Evolutionary conservation across 331 rosid genomes (phyloP).

Genomic region (Ulmus americana): DNA sequence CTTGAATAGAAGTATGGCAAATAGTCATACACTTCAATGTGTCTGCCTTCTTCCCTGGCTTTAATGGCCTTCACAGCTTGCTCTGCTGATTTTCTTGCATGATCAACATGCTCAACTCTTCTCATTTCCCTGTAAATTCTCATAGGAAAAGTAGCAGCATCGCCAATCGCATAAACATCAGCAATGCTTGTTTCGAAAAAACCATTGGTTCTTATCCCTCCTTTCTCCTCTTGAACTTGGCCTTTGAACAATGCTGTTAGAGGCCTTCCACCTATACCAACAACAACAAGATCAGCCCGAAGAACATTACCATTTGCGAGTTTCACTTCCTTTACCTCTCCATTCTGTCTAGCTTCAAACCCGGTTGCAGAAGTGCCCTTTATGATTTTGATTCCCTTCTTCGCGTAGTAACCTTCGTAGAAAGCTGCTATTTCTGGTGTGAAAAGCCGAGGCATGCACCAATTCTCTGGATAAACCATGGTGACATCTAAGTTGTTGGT

Average conservation of each 20-base stretch:
- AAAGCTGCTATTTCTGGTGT: constrained; percentile 30
- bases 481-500: constrained; percentile 37
- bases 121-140: constrained; percentile 32
- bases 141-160: constrained; percentile 33
- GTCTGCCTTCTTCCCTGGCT: constrained; percentile 21
- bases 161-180: constrained; percentile 37
- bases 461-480: constrained; percentile 29
- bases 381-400: constrained; percentile 30
- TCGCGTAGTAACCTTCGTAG: constrained; percentile 33
- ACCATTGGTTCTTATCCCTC: constrained; percentile 37
- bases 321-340: constrained; percentile 36
- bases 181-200: constrained; percentile 25
- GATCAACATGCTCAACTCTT: constrained; percentile 45
- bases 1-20: constrained; percentile 41
- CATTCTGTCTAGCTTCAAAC: constrained; percentile 8
- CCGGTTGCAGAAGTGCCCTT: constrained; percentile 24
- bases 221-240: constrained; percentile 26
- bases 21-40: constrained; percentile 30
- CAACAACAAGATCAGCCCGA: constrained; percentile 40
- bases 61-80: constrained; percentile 38
- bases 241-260: constrained; percentile 28
- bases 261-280: constrained; percentile 41
- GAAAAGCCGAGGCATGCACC: constrained; percentile 35
- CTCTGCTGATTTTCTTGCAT: constrained; percentile 42
- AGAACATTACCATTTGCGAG: constrained; percentile 32